Evolutionary conservation across 371 early-diverging fungal species (phyloP).

Genomic region (Rhizomucor pusillus): DNA sequence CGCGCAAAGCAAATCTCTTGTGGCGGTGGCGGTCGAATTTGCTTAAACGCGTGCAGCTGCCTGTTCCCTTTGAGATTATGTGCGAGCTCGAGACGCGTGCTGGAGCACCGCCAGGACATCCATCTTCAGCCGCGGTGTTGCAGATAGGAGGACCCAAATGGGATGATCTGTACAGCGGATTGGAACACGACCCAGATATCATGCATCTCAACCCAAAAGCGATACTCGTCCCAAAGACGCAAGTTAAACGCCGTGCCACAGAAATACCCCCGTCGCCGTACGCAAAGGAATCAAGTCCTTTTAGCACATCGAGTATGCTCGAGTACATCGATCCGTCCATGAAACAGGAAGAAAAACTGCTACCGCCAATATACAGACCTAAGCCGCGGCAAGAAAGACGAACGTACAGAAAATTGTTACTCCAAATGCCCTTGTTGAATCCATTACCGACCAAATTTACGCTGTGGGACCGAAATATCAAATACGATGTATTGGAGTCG

Average conservation of each 20-base stretch:
- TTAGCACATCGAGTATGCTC: constrained; percentile 10
- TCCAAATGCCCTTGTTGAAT: constrained; percentile 23
- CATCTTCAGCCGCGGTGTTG: constrained; percentile 4
- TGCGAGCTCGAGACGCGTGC: constrained; percentile 39
- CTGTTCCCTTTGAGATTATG: constrained; percentile 39
- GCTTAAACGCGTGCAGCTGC: constrained; percentile 17
- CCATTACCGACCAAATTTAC: constrained; percentile 10
- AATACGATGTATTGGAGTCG: constrained; percentile 14
- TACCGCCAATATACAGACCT: not conserved
- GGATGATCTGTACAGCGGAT: constrained; percentile 22
- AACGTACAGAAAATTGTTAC: constrained; percentile 25
- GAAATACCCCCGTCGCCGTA: constrained; percentile 11
- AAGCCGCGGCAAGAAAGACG: constrained; percentile 18
- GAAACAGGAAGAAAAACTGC: not conserved
- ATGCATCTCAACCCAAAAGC: constrained; percentile 17
- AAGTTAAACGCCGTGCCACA: constrained; percentile 1
- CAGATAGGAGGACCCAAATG: constrained; percentile 31
- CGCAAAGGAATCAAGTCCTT: constrained; percentile 9
- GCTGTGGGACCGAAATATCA: constrained; percentile 19
- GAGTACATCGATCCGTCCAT: constrained; percentile 12
- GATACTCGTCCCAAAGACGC: constrained; percentile 6
- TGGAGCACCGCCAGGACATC: constrained; percentile 13
- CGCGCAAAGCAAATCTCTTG: constrained; percentile 40
- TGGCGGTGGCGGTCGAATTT: constrained; percentile 41
- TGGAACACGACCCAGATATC: constrained; percentile 11